Percentiles rank a stretch among this genome's conserved stretches.
These are phyloP conservation scores for Fraxinus excelsior DNA, from an alignment of 257 asterid species.

Conservation along the genomic window DNA sequence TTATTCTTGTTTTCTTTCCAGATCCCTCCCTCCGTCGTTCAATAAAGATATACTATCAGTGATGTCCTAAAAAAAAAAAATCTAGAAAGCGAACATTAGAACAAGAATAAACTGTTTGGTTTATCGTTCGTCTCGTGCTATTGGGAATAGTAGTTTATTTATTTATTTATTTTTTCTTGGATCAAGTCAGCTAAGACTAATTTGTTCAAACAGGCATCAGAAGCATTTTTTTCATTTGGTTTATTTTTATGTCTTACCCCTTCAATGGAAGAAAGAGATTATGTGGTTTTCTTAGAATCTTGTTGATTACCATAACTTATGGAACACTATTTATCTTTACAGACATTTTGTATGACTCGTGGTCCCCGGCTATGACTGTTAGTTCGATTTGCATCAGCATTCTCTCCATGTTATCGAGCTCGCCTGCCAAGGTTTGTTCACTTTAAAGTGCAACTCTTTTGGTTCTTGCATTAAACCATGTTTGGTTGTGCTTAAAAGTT, in stretches of 20 bases:
- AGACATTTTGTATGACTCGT: conserved; percentile 94
- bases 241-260: conserved; percentile 5
- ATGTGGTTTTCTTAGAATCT: neutral
- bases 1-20: neutral
- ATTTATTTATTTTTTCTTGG: neutral
- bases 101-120: neutral
- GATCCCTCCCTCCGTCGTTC: neutral
- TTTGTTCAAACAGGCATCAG: neutral
- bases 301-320: neutral
- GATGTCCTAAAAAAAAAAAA: neutral
- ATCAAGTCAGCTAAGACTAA: neutral
- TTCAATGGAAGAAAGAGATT: neutral
- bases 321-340: conserved; percentile 19
- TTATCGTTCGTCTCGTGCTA: neutral
- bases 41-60: neutral
- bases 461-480: neutral
- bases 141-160: neutral
- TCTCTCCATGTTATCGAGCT: conserved; percentile 98
- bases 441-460: neutral
- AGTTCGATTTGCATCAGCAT: conserved; percentile 96
- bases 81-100: neutral
- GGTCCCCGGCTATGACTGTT: conserved; percentile 99
- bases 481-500: neutral
- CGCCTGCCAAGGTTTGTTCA: conserved; percentile 70
- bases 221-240: neutral